Evolutionary conservation across 192 early-diverging fungal species (phyloP), one percentile per base, ranked within the genome.

Genomic region (Chytriomyces confervae): DNA sequence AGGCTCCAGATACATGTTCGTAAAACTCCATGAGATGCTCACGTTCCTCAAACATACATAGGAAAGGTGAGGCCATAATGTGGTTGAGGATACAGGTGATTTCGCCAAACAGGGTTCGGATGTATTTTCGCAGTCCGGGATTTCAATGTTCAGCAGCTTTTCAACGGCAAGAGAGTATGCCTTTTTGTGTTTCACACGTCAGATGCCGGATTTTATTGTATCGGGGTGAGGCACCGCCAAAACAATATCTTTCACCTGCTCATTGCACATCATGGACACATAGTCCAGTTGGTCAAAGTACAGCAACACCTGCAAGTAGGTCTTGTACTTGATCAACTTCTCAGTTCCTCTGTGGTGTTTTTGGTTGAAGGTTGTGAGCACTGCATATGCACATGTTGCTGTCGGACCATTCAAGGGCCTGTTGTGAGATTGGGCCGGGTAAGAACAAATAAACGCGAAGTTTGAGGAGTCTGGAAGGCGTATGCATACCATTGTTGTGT

Each of bases 11-110:
- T 43, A 97, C 96, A 81, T 96, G 95, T 82, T 99, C 97, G 84
- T 99, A 99, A 78, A 96, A 97, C 89, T 99, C 97, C 94, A 99
- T 99, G 76, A 96, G 85, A 84, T 96, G 95, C 83, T 99, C 97
- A 82, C 97, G 95, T 86, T 99, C 97, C 89, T 99, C 97, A 79
- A 99, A 98, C 93, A 98, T 91, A 90, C 95, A 99, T 83, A 99
- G 86, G 88, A 99, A 97, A 66, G 97, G 97, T 43, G 97, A 83
- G 36, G 97, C 95, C 96, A 99, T 98, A 81, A 96, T 95, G 87
- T 99, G 97, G 91, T 99, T 99, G 66, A 96, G 86, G 75, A 99
- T 91, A 77, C 96, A 92, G 45, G 97, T 99, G 78, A 99, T 96
- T 86, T 99, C 97, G 79, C 86, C 97, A 90, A 98, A 98, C 83